Conservation (phyloP, 2,329 filamentous ascomycete genomes). For the Trichoderma sp. region DNA sequence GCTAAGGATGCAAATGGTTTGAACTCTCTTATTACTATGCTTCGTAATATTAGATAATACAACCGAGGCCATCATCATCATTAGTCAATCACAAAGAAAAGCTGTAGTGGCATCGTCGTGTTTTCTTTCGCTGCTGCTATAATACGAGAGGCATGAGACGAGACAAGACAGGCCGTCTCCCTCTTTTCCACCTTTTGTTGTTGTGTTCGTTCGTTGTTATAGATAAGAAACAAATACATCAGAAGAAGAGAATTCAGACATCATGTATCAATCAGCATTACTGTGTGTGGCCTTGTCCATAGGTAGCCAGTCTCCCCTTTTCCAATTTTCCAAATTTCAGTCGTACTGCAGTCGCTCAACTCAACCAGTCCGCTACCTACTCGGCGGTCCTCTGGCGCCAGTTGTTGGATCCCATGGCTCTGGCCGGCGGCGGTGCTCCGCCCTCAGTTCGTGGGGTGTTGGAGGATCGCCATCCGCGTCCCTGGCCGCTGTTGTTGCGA, state of each 20-base stretch:
- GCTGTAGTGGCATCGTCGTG: too few species aligned
- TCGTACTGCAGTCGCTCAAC: background rate
- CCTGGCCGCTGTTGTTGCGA: slow-evolving; percentile 7
- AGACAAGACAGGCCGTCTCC: background rate
- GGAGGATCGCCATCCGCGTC: background rate
- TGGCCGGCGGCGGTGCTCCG: background rate
- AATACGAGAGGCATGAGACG: background rate
- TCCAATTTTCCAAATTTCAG: background rate
- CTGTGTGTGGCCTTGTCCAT: background rate
- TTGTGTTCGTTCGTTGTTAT: background rate
- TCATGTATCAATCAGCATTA: slow-evolving; percentile 1
- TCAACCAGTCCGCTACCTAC: background rate
- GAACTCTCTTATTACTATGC: too few species aligned
- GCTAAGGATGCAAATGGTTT: background rate
- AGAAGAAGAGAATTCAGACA: slow-evolving; percentile 4
- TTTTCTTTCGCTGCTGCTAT: background rate
- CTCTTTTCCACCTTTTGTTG: background rate
- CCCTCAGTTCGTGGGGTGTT: slow-evolving; percentile 5
- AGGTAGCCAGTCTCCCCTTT: background rate
- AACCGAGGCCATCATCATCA: too few species aligned
- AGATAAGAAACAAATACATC: background rate
- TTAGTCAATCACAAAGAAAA: too few species aligned
- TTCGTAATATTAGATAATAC: background rate
- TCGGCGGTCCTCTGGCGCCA: slow-evolving; percentile 14
- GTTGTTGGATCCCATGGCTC: slow-evolving; percentile 20